These are phyloP conservation scores for Selenicereus undatus DNA, from an alignment of 148 eudicot species.

Conservation along the genomic window DNA sequence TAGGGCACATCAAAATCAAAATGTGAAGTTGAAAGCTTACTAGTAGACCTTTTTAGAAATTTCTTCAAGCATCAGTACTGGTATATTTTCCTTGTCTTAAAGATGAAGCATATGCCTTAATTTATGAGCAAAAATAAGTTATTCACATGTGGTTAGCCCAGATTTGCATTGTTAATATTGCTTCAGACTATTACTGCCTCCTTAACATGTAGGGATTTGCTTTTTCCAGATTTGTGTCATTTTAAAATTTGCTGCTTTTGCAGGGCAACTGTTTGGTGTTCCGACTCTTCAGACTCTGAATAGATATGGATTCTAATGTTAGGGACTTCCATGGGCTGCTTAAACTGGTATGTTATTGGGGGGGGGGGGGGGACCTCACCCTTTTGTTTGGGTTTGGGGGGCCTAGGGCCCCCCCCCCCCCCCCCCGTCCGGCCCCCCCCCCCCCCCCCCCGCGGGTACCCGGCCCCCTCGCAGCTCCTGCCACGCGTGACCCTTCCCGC, in stretches of 20 bases:
- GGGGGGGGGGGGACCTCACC: no score
- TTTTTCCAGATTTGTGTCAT: neutral
- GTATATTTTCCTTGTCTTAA: neutral
- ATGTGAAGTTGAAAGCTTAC: neutral
- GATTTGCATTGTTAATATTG: neutral
- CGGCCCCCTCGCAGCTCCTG: no score
- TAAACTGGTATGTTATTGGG: neutral
- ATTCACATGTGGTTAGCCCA: neutral
- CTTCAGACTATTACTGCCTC: neutral
- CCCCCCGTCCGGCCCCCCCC: no score
- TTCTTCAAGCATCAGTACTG: neutral
- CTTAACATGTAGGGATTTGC: neutral
- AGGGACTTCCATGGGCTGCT: neutral
- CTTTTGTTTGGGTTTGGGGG: no score
- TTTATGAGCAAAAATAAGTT: neutral
- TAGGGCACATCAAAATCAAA: neutral
- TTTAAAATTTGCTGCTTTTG: neutral
- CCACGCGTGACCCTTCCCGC: no score
- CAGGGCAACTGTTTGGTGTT: neutral
- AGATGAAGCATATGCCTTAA: neutral
- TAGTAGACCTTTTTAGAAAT: neutral
- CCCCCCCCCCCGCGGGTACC: no score
- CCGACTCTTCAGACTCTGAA: slow-evolving; percentile 1
- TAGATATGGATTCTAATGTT: neutral
- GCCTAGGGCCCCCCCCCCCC: no score